phyloP scores from a whole-genome alignment of 1,284 basidiomycete species.

The Moesziomyces aphidis region DNA sequence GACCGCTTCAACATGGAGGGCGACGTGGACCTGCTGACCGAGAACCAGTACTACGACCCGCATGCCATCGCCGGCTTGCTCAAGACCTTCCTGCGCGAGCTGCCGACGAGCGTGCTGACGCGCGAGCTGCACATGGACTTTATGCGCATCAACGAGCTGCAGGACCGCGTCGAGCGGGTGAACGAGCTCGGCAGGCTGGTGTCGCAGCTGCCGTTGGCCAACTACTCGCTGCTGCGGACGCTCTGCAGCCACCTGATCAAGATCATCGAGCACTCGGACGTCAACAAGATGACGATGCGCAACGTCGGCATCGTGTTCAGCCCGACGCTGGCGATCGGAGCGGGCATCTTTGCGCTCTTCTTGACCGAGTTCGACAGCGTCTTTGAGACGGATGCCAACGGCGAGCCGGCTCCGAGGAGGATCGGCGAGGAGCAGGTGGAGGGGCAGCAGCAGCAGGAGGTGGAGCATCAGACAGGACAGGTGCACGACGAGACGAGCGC shows the following conservation, averaged over 20 bases:
- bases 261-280: slow-evolving; percentile 86
- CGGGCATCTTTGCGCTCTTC: slow-evolving; percentile 62
- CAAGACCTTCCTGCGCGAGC: slow-evolving; percentile 63
- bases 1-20: slow-evolving; percentile 85
- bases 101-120: slow-evolving; percentile 62
- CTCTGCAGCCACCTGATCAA: slow-evolving; percentile 95
- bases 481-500: slow-evolving; percentile 6
- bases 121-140: slow-evolving; percentile 62
- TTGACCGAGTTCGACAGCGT: slow-evolving; percentile 61
- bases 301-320: slow-evolving; percentile 94
- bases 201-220: slow-evolving; percentile 85
- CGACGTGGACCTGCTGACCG: slow-evolving; percentile 62
- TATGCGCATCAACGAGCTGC: slow-evolving; percentile 75
- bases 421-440: slow-evolving; percentile 42
- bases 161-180: slow-evolving; percentile 87
- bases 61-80: slow-evolving; percentile 64
- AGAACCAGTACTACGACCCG: slow-evolving; percentile 56
- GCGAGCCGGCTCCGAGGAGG: slow-evolving; percentile 46
- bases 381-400: slow-evolving; percentile 59
- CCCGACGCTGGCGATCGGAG: slow-evolving; percentile 63
- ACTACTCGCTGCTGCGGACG: slow-evolving; percentile 92
- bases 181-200: slow-evolving; percentile 87
- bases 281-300: slow-evolving; percentile 99
- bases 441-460: not conserved
- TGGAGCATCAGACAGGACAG: slow-evolving; percentile 4